Base-by-base conservation (phyloP, 2,329 filamentous ascomycete genomes). In the Calonectria hawksworthii region DNA sequence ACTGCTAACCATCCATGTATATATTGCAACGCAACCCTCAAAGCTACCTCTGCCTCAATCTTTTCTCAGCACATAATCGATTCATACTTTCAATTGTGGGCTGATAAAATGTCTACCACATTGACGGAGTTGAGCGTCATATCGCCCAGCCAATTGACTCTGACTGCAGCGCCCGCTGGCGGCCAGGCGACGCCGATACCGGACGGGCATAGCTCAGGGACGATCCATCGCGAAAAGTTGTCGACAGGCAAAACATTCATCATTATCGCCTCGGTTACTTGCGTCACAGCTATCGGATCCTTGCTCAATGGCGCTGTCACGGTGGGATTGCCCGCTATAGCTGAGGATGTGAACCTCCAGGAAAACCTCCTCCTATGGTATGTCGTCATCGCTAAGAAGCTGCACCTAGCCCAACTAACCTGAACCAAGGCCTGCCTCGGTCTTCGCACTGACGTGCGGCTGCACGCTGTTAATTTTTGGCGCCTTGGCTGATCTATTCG, bases 191-290 rank as follows among this genome's bases (percentile, higher is more conserved):
- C 34, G 56, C 34, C 56, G 34, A 61, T 36, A 61, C 34, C 34
- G 56, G 56, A 61, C 21, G 18, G 13, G 1, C n/a, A 41, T 28
- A 8, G 13, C 32, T 18, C n/a, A 23, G 21, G 32, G 5, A 23
- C 21, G 23, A 4, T 47, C 18, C 61, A 32, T 14, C 23, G 44
- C 32, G 23, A 41, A 52, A 56, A n/a, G 18, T 32, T 68, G 34
- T 56, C 65, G 1, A 68, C 54, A 16, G 18, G 36, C 23, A 47
- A 52, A 52, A 56, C 65, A 26, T 32, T 44, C 18, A 44, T 44
- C 34, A 54, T 68, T 18, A 68, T 68, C 10, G n/a, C 51, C n/a
- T 68, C 65, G 1, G 65, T 68, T 14, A 68, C 65, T 30, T 68
- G 50, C 18, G 51, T 68, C 30, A 68, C 65, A 0, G 51, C 47